phyloP scores from a whole-genome alignment of 192 early-diverging fungal genomes.

The Linnemannia zychae region DNA sequence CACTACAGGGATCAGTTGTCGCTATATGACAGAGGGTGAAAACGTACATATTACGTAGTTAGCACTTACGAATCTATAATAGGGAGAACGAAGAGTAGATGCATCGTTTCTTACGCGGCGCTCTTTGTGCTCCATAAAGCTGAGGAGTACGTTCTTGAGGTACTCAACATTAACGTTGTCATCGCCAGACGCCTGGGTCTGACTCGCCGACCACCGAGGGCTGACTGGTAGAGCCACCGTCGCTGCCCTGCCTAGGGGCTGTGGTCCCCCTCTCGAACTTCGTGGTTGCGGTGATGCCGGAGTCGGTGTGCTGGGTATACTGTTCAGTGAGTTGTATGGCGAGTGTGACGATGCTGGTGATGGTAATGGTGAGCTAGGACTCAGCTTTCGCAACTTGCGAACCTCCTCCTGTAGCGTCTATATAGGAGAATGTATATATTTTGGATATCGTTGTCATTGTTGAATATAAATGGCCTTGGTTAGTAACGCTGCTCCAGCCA shows the following conservation, averaged over 20 bases:
- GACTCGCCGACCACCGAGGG: not conserved
- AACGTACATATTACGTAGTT: not conserved
- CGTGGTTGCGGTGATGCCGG: not conserved
- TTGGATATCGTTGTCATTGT: not conserved
- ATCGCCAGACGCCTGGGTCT: conserved; percentile 21
- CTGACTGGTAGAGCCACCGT: not conserved
- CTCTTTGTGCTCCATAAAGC: conserved; percentile 81
- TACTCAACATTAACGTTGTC: conserved; percentile 81
- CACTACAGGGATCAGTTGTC: conserved; percentile 78
- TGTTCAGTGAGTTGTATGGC: conserved; percentile 16
- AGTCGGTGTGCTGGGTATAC: conserved; percentile 19
- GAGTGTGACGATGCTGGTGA: conserved; percentile 33
- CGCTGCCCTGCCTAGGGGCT: not conserved
- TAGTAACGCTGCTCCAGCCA: no score
- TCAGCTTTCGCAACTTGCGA: conserved; percentile 67
- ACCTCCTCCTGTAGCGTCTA: conserved; percentile 86
- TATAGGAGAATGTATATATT: not conserved
- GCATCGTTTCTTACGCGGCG: conserved; percentile 69
- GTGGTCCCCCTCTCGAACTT: not conserved
- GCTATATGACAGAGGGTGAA: conserved; percentile 13
- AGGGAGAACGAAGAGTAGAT: not conserved
- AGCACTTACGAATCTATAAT: not conserved
- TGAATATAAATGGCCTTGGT: no score
- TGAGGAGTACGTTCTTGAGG: conserved; percentile 77
- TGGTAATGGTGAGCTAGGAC: conserved; percentile 32